Evolutionary conservation across 371 early-diverging fungal genomes (phyloP), one percentile per base, ranked within the genome.

Genomic region (Syncephalastrum racemosum): DNA sequence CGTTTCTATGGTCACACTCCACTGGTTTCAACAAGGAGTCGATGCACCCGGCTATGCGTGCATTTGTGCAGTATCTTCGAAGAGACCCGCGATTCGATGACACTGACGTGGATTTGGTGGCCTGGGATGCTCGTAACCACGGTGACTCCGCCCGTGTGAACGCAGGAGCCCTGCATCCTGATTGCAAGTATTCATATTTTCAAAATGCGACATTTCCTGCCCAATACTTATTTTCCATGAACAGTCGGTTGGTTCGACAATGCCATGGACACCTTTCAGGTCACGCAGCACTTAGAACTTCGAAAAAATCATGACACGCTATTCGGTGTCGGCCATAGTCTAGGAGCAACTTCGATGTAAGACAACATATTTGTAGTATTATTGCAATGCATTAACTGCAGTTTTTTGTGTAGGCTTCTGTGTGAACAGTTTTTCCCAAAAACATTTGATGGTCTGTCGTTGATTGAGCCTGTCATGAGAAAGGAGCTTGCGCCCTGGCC

Each of bases 61-160:
- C 59, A 15, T 51, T 68, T 7, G 40, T 48, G 2, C 31, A 53
- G 10, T 23, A 59, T 13, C 25, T 67, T 0, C 58, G 68, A 31
- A 31, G 20, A 51, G 44, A n/a, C 51, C 12, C 50, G 18, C 56
- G 53, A 16, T 75, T 68, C 4, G 52, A 65, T 10, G 18, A 57
- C 19, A 59, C 59, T 0, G 66, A 70, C 14, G 46, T 78, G 25
- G 53, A 61, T 8, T 60, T 72, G 44, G 50, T 63, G 10, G 56
- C 62, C 10, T 74, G 68, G 68, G 74, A 74, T 50, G 63, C 67
- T 13, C 71, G 74, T 53, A 67, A 54, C 24, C 74, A 74, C 49
- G 74, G 74, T 7, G 74, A 74, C 52, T 70, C 71, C 18, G 71
- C 68, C 18, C 61, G 67, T 7, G 15, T 66, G 13, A 74, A 74